Evolutionary conservation across 257 asterid genomes (phyloP).

Genomic region (Rubia yunnanensis): DNA sequence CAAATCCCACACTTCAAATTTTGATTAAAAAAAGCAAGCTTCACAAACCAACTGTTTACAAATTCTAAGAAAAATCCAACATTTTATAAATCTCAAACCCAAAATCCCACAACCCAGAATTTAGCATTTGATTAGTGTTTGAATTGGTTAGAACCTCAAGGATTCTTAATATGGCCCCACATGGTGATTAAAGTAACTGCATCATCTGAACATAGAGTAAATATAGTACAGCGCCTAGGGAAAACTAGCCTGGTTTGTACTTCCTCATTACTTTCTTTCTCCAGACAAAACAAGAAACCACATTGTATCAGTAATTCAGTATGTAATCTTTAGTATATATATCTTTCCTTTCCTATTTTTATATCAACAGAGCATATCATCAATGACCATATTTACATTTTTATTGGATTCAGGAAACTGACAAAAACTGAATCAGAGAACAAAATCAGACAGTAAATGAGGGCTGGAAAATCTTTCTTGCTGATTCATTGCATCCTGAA

Average conservation of each 20-base stretch:
- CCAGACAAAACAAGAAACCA: background rate
- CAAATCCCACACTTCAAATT: too few species aligned
- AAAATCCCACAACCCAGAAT: too few species aligned
- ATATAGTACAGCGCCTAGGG: conserved; percentile 5
- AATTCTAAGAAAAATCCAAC: background rate
- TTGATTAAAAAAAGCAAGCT: too few species aligned
- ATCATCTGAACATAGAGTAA: conserved; percentile 20
- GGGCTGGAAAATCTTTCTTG: conserved; percentile 44
- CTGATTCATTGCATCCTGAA: conserved; percentile 36
- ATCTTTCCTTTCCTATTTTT: conserved; percentile 10
- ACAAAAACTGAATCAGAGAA: conserved; percentile 26
- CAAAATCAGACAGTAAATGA: conserved; percentile 52
- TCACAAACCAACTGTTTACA: too few species aligned
- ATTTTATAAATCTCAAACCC: background rate
- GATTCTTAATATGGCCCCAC: conserved; percentile 19
- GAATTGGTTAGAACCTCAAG: conserved; percentile 11
- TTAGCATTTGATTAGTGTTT: conserved; percentile 15
- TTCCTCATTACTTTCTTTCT: background rate
- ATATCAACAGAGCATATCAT: conserved; percentile 14
- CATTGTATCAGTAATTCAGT: background rate
- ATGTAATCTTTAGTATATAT: background rate
- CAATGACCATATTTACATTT: conserved; percentile 20
- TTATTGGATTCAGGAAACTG: conserved; percentile 2
- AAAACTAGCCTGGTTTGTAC: conserved; percentile 6
- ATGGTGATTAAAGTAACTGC: conserved; percentile 33